Conservation (phyloP, 495 filamentous ascomycete genomes). For the Astrothelium subdiscretum region DNA sequence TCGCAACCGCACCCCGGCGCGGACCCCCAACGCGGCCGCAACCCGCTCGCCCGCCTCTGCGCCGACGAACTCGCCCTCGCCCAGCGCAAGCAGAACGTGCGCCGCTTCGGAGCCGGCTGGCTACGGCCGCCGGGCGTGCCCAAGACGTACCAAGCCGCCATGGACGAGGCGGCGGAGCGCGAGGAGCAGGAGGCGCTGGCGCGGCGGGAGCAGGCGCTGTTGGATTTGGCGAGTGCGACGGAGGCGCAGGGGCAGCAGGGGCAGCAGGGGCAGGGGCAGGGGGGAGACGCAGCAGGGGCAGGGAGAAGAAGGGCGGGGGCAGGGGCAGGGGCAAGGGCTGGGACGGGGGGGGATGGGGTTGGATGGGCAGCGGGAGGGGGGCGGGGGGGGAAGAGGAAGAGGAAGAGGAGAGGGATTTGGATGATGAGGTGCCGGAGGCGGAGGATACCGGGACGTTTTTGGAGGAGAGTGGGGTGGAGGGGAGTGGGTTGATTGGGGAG, state of each 20-base stretch:
- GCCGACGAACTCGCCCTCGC: conserved; percentile 28
- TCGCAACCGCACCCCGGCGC: too few species aligned
- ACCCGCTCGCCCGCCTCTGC: conserved; percentile 17
- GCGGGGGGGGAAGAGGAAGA: conserved; percentile 11
- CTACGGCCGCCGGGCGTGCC: conserved; percentile 32
- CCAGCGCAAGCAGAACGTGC: conserved; percentile 29
- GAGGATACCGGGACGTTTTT: conserved; percentile 1
- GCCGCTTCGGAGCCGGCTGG: conserved; percentile 32
- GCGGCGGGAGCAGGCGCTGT: conserved; percentile 22
- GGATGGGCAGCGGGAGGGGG: conserved; percentile 5
- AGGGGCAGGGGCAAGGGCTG: conserved; percentile 20
- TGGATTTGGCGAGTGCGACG: conserved; percentile 22
- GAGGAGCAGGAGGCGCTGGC: conserved; percentile 29
- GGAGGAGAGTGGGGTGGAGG: conserved; percentile 34
- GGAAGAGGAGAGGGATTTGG: conserved; percentile 38
- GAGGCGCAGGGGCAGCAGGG: conserved; percentile 8
- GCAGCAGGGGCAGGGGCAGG: conserved; percentile 6
- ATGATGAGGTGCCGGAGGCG: conserved; percentile 57
- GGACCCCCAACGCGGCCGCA: conserved; percentile 1
- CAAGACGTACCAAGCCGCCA: conserved; percentile 34
- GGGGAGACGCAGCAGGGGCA: conserved; percentile 11
- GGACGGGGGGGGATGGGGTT: conserved; percentile 5
- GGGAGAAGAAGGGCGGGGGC: conserved; percentile 9
- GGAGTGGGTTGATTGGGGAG: conserved; percentile 21
- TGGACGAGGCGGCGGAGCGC: conserved; percentile 31